A percentile compares a stretch with the other conserved stretches of the same genome.
These are phyloP conservation scores for Hemerocallis citrina DNA, from an alignment of 106 monocot genomes.

Conservation along the genomic window DNA sequence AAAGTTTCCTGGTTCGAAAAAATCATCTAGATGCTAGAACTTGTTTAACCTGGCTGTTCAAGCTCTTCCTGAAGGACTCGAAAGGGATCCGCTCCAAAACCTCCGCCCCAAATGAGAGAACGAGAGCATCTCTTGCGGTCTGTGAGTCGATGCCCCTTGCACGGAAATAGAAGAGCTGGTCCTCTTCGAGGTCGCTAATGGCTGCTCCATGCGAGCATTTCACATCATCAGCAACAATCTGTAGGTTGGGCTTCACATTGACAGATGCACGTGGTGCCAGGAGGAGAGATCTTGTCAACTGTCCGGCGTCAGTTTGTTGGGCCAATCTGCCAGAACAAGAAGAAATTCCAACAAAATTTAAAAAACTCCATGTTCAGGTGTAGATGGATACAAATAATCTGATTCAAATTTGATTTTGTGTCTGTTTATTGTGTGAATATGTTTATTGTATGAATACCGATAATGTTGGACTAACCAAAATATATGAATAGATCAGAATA, in stretches of 20 bases:
- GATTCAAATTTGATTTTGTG: no score
- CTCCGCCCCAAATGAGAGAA: conserved; percentile 80
- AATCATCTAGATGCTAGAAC: conserved; percentile 10
- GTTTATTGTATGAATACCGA: no score
- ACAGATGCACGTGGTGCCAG: conserved; percentile 70
- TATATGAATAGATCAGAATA: no score
- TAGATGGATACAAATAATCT: no score
- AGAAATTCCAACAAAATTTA: background rate
- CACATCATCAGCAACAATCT: conserved; percentile 89
- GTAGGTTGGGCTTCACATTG: conserved; percentile 90
- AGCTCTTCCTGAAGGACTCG: conserved; percentile 36
- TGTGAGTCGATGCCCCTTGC: conserved; percentile 59
- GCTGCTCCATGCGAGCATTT: conserved; percentile 95
- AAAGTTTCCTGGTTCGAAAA: no score
- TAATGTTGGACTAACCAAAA: no score
- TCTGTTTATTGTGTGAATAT: no score
- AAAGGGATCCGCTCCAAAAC: conserved; percentile 55
- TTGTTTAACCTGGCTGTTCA: conserved; percentile 41
- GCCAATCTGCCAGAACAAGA: conserved; percentile 42
- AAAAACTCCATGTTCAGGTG: background rate
- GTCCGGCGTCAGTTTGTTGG: conserved; percentile 94
- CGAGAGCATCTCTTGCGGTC: conserved; percentile 76
- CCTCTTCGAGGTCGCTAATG: conserved; percentile 79
- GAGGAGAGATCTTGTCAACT: conserved; percentile 77
- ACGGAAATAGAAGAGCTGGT: conserved; percentile 84